Conservation (phyloP, 2,329 filamentous ascomycete genomes). For the Byssothecium circinans region DNA sequence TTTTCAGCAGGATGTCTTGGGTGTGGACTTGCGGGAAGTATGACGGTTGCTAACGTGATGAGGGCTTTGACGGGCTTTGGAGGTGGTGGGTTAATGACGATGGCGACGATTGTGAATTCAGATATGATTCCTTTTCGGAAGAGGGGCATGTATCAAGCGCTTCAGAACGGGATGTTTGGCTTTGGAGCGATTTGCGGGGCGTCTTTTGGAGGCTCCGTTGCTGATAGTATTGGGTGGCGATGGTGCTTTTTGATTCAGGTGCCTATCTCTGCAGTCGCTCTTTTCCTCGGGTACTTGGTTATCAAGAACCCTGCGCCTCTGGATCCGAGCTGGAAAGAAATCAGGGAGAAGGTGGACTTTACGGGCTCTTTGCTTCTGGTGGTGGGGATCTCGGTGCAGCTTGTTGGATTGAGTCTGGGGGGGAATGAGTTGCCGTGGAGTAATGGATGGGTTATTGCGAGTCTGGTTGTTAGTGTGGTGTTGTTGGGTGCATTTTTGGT, state of each 20-base stretch:
- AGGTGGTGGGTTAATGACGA: conserved; percentile 36
- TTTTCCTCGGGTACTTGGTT: conserved; percentile 57
- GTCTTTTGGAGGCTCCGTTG: conserved; percentile 49
- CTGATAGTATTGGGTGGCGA: conserved; percentile 50
- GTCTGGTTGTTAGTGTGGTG: conserved; percentile 42
- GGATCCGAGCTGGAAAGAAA: conserved; percentile 28
- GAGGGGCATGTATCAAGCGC: conserved; percentile 62
- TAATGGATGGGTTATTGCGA: conserved; percentile 45
- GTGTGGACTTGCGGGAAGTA: conserved; percentile 29
- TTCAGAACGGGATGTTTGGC: conserved; percentile 64
- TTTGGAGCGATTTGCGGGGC: conserved; percentile 63
- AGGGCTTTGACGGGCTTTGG: conserved; percentile 33
- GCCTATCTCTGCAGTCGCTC: conserved; percentile 59
- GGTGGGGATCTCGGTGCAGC: conserved; percentile 59
- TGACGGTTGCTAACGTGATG: conserved; percentile 30
- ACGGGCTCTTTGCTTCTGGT: conserved; percentile 61
- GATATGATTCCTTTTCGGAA: conserved; percentile 63
- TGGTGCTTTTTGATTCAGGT: conserved; percentile 64
- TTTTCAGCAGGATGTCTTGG: conserved; percentile 35
- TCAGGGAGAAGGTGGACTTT: conserved; percentile 62
- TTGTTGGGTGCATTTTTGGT: conserved; percentile 43
- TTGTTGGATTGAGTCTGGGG: conserved; percentile 49
- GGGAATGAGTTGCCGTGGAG: conserved; percentile 52
- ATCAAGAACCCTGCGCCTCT: conserved; percentile 51
- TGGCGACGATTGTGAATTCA: conserved; percentile 53